These are phyloP conservation scores for Castanopsis chinensis DNA, from an alignment of 306 rosid genomes.

Conservation along the genomic window DNA sequence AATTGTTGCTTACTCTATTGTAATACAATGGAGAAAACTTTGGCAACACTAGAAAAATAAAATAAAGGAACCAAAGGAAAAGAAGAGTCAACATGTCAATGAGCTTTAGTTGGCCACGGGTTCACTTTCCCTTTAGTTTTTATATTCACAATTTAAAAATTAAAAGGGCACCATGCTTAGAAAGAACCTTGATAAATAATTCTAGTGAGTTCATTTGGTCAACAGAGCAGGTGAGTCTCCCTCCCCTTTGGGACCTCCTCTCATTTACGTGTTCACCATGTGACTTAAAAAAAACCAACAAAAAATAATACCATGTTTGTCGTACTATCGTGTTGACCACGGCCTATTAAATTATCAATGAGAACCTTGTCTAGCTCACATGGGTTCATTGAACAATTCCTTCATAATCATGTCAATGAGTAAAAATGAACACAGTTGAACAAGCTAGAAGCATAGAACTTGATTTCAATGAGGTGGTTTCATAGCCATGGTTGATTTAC, in stretches of 20 bases:
- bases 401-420: not conserved
- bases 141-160: not conserved
- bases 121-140: not conserved
- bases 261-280: not conserved
- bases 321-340: too few relatives aligned
- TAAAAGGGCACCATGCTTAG: not conserved
- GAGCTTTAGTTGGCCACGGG: not conserved
- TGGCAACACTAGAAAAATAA: not conserved
- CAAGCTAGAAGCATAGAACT: not conserved
- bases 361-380: not conserved
- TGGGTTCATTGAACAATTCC: not conserved
- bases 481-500: not conserved
- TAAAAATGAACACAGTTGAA: not conserved
- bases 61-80: not conserved
- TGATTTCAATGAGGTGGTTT: not conserved
- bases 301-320: too few relatives aligned
- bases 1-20: not conserved
- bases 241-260: constrained; percentile 13
- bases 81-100: too few relatives aligned
- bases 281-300: too few relatives aligned
- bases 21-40: not conserved
- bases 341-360: too few relatives aligned
- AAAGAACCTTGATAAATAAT: not conserved
- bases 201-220: constrained; percentile 24
- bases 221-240: constrained; percentile 47